Evolutionary conservation across 768 basidiomycete species (phyloP), one percentile per base, ranked within the genome.

Genomic region (Boletus subcaerulescens): DNA sequence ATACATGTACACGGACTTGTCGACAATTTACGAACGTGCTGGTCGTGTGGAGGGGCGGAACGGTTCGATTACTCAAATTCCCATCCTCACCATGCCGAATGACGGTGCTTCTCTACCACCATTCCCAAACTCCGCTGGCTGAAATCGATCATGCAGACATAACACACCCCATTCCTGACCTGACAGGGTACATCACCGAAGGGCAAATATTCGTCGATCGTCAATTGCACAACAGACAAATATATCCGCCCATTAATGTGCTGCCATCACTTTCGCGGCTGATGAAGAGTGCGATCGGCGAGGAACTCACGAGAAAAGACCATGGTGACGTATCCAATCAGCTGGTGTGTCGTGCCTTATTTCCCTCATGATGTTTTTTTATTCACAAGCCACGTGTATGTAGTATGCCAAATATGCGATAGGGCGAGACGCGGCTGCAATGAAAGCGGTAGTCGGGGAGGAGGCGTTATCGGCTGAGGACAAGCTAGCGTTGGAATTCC

Each of bases 201-300:
- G 97, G 97, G 48, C 97, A 99, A 76, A 97, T 99, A 76, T 96
- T 88, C 72, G 91, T 99, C 67, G 97, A 99, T 79, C 88, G 97
- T 60, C 93, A 97, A 72, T 77, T 99, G 71, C 80, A 97, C 81
- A 98, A 99, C 78, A 80, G 89, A 65, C 93, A 94, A 73, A 95
- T 98, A 70, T 98, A 98, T 77, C 97, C 97, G 35, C 97, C 97
- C 47, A 98, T 99, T 80, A 99, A 99, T 76, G 96, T 99, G 56
- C 80, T 99, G 45, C 97, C 97, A 57, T 98, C 97, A 60, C 81
- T 99, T 68, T 98, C 97, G 63, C 94, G 97, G 74, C 77, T 99
- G 71, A 99, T 99, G 97, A 99, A 99, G 86, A 93, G 90, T 64
- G 97, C 97, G 60, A 98, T 98, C 73, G 97, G 97, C 61, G 96